A percentile compares a stretch with the other conserved stretches of the same genome.
Conservation (phyloP, 2,329 filamentous ascomycete genomes). For the Penicillium rolfsii region DNA sequence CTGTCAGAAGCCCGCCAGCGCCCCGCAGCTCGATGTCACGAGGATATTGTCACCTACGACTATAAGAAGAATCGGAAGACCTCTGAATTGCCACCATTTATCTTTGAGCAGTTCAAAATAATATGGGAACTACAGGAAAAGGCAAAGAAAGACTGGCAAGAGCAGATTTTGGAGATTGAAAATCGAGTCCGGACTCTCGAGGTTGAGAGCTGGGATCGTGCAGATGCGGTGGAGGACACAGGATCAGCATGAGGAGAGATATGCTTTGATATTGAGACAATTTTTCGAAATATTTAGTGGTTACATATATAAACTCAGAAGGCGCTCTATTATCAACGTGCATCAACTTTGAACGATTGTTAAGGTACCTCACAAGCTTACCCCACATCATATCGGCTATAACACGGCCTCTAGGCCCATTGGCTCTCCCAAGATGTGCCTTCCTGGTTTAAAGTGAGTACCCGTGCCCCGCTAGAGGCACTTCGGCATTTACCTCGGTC, state of each 20-base stretch:
- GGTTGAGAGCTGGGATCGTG: conserved; percentile 71
- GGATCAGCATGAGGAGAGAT: conserved; percentile 47
- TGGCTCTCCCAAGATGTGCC: not conserved
- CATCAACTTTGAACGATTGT: not conserved
- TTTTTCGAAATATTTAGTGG: not conserved
- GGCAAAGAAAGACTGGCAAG: conserved; percentile 57
- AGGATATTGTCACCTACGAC: conserved; percentile 81
- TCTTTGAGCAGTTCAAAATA: conserved; percentile 62
- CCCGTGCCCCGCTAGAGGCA: conserved; percentile 14
- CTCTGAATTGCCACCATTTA: conserved; percentile 59
- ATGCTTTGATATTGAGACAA: not conserved
- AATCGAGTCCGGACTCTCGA: conserved; percentile 66
- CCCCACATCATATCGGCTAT: conserved; percentile 15
- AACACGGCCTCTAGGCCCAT: conserved; percentile 4
- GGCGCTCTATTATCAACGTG: not conserved
- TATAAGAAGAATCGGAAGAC: conserved; percentile 63
- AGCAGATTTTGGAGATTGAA: conserved; percentile 61
- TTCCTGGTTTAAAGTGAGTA: not conserved
- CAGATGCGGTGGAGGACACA: conserved; percentile 71
- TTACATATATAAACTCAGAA: not conserved
- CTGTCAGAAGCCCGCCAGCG: conserved; percentile 75
- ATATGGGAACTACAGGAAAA: conserved; percentile 66
- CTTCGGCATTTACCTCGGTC: conserved; percentile 23
- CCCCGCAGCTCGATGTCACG: conserved; percentile 71
- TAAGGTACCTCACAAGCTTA: not conserved